Evolutionary conservation across 805 yeast genomes (phyloP).

Genomic region (Kodamaea kaohsiungensis): DNA sequence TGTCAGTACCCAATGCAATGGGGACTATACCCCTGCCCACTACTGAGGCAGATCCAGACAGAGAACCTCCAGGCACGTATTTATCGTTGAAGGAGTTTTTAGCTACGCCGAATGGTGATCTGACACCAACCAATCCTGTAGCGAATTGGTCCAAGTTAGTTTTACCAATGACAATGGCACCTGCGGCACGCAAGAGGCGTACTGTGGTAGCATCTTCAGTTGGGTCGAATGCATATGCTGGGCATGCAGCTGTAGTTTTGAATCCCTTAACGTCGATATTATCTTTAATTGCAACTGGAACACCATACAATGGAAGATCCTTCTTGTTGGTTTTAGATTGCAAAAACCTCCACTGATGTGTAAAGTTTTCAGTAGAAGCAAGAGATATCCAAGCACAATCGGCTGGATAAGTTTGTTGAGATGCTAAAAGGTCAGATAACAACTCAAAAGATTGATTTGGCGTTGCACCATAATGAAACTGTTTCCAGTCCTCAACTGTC

Average conservation of each 20-base stretch:
- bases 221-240: slow-evolving; percentile 73
- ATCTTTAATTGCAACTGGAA: slow-evolving; percentile 93
- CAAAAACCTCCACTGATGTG: slow-evolving; percentile 76
- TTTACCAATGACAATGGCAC: slow-evolving; percentile 92
- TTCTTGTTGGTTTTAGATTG: slow-evolving; percentile 59
- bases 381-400: slow-evolving; percentile 95
- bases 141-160: slow-evolving; percentile 97
- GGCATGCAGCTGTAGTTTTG: slow-evolving; percentile 94
- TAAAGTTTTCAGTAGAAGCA: slow-evolving; percentile 59
- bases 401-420: slow-evolving; percentile 37
- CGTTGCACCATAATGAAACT: slow-evolving; percentile 62
- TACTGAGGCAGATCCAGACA: slow-evolving; percentile 92
- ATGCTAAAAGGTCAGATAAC: slow-evolving; percentile 46
- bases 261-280: slow-evolving; percentile 86
- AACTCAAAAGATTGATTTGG: slow-evolving; percentile 59
- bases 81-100: slow-evolving; percentile 72
- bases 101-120: slow-evolving; percentile 93
- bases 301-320: slow-evolving; percentile 79
- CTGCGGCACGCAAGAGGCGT: slow-evolving; percentile 70
- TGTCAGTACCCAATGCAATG: slow-evolving; percentile 88
- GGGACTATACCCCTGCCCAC: slow-evolving; percentile 92
- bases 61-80: slow-evolving; percentile 93
- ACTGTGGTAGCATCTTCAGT: slow-evolving; percentile 75
- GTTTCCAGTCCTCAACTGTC: slow-evolving; percentile 78
- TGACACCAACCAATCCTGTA: slow-evolving; percentile 92